phyloP scores from a whole-genome alignment of 139 green algal genomes.

The Trebouxia sp. region DNA sequence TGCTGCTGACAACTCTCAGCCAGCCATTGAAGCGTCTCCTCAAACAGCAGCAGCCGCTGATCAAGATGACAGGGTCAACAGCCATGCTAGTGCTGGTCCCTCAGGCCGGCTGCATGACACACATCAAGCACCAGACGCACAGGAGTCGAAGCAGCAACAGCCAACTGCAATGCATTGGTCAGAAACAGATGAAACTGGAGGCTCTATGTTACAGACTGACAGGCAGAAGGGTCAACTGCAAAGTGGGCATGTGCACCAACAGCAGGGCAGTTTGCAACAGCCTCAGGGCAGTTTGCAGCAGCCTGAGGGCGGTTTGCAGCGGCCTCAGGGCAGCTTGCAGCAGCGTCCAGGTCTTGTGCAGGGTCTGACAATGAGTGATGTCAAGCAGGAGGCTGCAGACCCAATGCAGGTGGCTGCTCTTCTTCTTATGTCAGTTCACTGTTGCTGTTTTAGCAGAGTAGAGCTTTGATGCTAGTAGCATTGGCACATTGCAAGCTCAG shows the following conservation, averaged over 20 bases:
- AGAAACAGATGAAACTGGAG: neutral
- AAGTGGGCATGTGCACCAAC: too few relatives aligned
- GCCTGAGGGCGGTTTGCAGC: neutral
- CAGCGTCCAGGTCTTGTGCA: neutral
- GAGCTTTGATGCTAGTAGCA: too few relatives aligned
- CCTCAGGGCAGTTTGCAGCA: neutral
- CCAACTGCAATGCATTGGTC: neutral
- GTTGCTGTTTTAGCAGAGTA: too few relatives aligned
- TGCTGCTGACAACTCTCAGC: too few relatives aligned
- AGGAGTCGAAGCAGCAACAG: neutral
- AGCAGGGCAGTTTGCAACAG: constrained; percentile 8
- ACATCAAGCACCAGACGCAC: neutral
- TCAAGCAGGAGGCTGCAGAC: neutral
- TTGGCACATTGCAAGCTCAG: too few relatives aligned
- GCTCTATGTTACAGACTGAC: neutral
- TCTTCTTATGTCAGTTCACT: too few relatives aligned
- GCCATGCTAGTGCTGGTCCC: neutral
- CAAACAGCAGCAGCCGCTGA: neutral
- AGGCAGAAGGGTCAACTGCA: too few relatives aligned
- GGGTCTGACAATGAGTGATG: too few relatives aligned
- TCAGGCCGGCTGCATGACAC: neutral
- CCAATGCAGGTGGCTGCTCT: neutral
- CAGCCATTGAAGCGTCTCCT: neutral
- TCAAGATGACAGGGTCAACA: neutral
- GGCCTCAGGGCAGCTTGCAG: neutral